Conservation (phyloP, 1,284 basidiomycete species). For the Chiua sp. region DNA sequence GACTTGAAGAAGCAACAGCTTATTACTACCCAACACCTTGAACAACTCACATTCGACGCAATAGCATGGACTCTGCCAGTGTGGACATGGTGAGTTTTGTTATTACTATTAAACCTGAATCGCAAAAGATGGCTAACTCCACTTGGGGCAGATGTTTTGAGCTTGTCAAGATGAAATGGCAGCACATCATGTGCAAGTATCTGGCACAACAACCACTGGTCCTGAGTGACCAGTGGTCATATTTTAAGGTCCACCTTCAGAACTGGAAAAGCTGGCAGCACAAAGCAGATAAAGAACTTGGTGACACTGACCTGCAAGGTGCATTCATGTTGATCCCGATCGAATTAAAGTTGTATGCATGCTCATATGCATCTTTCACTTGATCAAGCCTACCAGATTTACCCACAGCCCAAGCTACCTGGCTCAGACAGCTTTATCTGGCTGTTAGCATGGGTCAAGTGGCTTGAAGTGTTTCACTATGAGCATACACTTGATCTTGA, state of each 20-base stretch:
- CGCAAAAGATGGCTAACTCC: too few relatives aligned
- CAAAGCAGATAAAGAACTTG: conserved; percentile 11
- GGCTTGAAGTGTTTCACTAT: conserved; percentile 27
- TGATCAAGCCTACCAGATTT: conserved; percentile 35
- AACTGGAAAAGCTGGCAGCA: conserved; percentile 18
- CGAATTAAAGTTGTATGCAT: too few relatives aligned
- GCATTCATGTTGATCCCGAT: not conserved
- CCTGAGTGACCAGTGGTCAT: not conserved
- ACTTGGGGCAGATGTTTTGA: not conserved
- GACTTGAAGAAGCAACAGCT: not conserved
- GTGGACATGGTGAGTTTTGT: too few relatives aligned
- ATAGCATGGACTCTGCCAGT: too few relatives aligned
- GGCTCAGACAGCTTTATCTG: conserved; percentile 35
- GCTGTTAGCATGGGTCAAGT: conserved; percentile 31
- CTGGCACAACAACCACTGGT: not conserved
- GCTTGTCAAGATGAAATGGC: not conserved
- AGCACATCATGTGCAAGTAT: conserved; percentile 1
- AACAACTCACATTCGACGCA: too few relatives aligned
- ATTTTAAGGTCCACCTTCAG: conserved; percentile 11
- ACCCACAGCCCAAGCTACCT: conserved; percentile 30
- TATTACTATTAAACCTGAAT: too few relatives aligned
- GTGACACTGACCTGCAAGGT: conserved; percentile 5
- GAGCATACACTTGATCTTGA: conserved; percentile 25
- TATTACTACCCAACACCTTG: too few relatives aligned
- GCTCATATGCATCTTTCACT: too few relatives aligned